These are phyloP conservation scores for Colletotrichum tropicale DNA, from an alignment of 2,329 filamentous ascomycete species.

Conservation along the genomic window DNA sequence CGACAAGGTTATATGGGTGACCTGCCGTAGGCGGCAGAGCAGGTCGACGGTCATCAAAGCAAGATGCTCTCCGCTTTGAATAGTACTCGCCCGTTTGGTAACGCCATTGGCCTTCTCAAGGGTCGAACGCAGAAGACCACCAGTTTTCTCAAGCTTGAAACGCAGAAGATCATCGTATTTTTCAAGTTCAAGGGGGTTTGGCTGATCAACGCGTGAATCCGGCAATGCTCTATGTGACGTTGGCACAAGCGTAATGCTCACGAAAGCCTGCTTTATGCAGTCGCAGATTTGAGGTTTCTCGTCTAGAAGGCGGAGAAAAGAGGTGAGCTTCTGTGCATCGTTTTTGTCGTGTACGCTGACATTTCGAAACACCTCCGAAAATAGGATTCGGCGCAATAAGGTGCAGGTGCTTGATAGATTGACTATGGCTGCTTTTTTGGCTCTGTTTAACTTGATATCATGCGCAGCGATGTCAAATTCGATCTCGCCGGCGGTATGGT, in stretches of 20 bases:
- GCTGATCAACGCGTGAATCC: not conserved
- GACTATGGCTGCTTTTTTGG: not conserved
- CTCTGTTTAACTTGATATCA: not conserved
- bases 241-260: not conserved
- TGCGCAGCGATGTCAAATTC: not conserved
- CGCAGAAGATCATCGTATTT: not conserved
- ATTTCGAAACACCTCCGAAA: not conserved
- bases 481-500: not conserved
- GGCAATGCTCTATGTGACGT: not conserved
- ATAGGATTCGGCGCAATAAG: not conserved
- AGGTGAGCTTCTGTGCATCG: not conserved
- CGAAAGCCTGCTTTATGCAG: not conserved
- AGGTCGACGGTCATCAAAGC: not conserved
- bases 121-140: not conserved
- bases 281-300: not conserved
- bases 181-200: not conserved
- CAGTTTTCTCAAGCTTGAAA: not conserved
- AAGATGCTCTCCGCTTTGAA: not conserved
- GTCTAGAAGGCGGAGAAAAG: not conserved
- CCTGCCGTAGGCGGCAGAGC: not conserved
- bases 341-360: not conserved
- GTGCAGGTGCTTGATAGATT: not conserved
- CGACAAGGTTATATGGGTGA: not conserved
- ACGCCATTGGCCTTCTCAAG: not conserved
- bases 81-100: not conserved